These are phyloP conservation scores for Noccaea caerulescens DNA, from an alignment of 345 rosid genomes.

Conservation along the genomic window DNA sequence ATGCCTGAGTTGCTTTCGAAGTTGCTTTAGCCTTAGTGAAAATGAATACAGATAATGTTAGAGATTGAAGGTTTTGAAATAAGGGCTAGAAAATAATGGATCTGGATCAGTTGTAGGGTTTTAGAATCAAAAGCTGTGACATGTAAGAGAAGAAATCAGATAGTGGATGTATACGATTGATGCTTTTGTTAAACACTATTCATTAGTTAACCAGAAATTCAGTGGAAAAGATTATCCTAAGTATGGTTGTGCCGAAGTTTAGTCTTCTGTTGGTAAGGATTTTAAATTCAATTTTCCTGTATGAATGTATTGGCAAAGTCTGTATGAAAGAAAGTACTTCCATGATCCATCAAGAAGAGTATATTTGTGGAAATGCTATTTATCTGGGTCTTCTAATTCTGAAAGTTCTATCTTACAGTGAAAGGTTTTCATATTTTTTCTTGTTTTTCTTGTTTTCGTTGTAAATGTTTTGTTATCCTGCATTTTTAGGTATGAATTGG, in stretches of 20 bases:
- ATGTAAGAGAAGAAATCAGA: slow-evolving; percentile 5
- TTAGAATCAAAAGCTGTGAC: slow-evolving; percentile 12
- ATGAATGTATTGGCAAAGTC: not conserved
- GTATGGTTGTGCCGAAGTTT: not conserved
- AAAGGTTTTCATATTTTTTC: slow-evolving; percentile 20
- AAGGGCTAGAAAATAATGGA: slow-evolving; percentile 12
- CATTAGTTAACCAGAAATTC: not conserved
- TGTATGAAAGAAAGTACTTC: not conserved
- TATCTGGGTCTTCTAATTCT: not conserved
- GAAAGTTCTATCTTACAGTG: not conserved
- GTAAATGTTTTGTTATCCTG: not conserved
- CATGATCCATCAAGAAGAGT: not conserved
- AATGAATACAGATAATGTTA: slow-evolving; percentile 7
- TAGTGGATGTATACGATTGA: slow-evolving; percentile 7
- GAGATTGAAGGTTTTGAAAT: not conserved
- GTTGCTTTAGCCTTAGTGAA: not conserved
- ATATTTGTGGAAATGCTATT: slow-evolving; percentile 5
- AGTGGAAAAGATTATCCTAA: not conserved
- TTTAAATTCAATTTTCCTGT: not conserved
- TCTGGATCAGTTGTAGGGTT: slow-evolving; percentile 28
- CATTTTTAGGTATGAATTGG: slow-evolving; percentile 69
- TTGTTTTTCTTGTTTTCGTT: slow-evolving; percentile 9
- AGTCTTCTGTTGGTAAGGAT: slow-evolving; percentile 5
- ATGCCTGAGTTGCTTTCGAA: not conserved
- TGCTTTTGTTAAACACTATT: slow-evolving; percentile 12